These are phyloP conservation scores for Mortierella sp. DNA, from an alignment of 371 early-diverging fungal species.

Conservation along the genomic window DNA sequence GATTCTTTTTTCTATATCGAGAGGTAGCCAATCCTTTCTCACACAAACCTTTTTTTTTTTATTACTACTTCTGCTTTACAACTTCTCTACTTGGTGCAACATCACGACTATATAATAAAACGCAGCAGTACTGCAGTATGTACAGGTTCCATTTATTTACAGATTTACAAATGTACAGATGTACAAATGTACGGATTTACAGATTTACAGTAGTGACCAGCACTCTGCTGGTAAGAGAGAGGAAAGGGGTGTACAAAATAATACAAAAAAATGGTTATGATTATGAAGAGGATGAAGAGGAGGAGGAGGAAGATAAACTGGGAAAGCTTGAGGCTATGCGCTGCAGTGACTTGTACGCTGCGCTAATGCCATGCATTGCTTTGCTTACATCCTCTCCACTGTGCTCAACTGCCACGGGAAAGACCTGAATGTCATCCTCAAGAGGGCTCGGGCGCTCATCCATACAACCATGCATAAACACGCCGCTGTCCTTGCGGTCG, in stretches of 20 bases:
- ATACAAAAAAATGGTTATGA: background rate
- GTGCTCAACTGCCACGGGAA: background rate
- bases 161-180: background rate
- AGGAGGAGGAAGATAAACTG: background rate
- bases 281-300: background rate
- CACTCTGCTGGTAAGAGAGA: background rate
- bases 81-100: background rate
- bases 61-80: background rate
- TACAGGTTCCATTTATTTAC: background rate
- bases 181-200: background rate
- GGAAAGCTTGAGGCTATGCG: constrained; percentile 17
- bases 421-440: background rate
- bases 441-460: background rate
- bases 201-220: constrained; percentile 1
- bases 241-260: no score
- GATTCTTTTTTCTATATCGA: constrained; percentile 45
- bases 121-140: background rate
- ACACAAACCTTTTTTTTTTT: constrained; percentile 41
- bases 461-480: constrained; percentile 12
- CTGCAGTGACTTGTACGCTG: constrained; percentile 14
- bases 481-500: constrained; percentile 39
- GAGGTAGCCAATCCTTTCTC: constrained; percentile 54
- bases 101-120: no score
- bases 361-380: constrained; percentile 1
- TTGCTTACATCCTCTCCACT: background rate